Base-by-base conservation (phyloP, 2,329 filamentous ascomycete species). In the Colletotrichum destructivum region DNA sequence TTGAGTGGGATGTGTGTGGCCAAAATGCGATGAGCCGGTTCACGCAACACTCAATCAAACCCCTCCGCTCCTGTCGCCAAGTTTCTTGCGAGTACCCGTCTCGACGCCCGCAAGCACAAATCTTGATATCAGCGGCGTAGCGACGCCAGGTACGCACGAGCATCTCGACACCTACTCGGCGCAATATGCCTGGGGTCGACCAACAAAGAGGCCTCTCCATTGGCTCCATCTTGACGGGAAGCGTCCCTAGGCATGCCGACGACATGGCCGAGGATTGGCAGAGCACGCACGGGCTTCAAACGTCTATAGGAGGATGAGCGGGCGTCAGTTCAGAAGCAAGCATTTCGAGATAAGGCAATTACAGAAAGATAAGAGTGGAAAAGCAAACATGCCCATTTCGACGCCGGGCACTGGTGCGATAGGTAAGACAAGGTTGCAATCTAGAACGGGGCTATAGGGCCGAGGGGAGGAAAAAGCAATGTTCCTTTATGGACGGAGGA, bases 21-120 rank as follows among this genome's bases (percentile, higher is more conserved):
- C 42, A 44, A 44, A 15, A 26, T 38, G 35, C 35, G 35, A 38
- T 9, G 35, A 38, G 8, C 8, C 35, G 9, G 8, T 38, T 38
- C 35, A 38, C 9, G 35, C 35, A 38, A 38, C 35, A 38, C 47
- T 9, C 18, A 23, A 44, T 44, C 13, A 18, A 9, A 8, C 35
- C 1, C 9, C 35, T 2, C 35, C 35, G 0, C 35, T 11, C 9
- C 35, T 8, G 35, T 38, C 35, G 35, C 35, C 35, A 38, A 38
- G 35, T 9, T 38, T 11, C n/a, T 13, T 23, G 11, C 47, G 21
- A 12, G 18, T 21, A 21, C n/a, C 42, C 18, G 13, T 31, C 13
- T 57, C n/a, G n/a, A 57, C 23, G 21, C n/a, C n/a, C 55, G 35
- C 52, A 49, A 49, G n/a, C 47, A 49, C n/a, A 23, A 49, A 13